These are phyloP conservation scores for Gloeostereum incarnatum DNA, from an alignment of 768 basidiomycete genomes.

Conservation along the genomic window DNA sequence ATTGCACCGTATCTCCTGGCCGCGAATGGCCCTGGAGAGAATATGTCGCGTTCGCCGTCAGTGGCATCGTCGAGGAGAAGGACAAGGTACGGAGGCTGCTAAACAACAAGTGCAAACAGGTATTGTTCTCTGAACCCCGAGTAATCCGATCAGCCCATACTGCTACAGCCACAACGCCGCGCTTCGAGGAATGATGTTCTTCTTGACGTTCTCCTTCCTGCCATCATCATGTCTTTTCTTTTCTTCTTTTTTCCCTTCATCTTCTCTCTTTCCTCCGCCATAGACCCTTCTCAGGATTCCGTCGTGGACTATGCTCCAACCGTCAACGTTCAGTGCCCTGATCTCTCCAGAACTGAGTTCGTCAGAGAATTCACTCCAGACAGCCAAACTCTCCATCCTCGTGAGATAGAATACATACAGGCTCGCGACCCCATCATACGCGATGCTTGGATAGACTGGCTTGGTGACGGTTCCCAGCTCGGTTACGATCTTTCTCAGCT, in stretches of 20 bases:
- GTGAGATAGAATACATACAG: conserved; percentile 38
- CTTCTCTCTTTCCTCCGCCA: not conserved
- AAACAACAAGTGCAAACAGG: too few species aligned
- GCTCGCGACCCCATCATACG: conserved; percentile 31
- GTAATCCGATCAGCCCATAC: too few species aligned
- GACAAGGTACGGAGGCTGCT: not conserved
- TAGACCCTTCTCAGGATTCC: conserved; percentile 14
- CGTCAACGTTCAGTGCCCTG: conserved; percentile 39
- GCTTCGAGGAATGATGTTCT: too few species aligned
- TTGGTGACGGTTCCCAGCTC: conserved; percentile 41
- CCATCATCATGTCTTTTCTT: not conserved
- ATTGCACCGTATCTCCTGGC: conserved; percentile 44
- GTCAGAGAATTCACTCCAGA: conserved; percentile 41
- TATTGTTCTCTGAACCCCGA: too few species aligned
- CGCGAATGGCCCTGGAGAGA: conserved; percentile 49
- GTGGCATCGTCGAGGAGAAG: conserved; percentile 41
- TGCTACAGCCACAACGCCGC: too few species aligned
- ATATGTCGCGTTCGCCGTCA: conserved; percentile 45
- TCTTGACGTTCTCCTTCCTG: not conserved
- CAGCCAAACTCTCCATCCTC: conserved; percentile 40
- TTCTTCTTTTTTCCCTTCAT: conserved; percentile 4
- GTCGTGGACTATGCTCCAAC: conserved; percentile 45
- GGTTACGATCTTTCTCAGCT: conserved; percentile 43
- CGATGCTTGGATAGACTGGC: conserved; percentile 48
- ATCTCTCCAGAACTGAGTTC: conserved; percentile 33